Evolutionary conservation across 768 basidiomycete species (phyloP), one percentile per base, ranked within the genome.

Genomic region (Chalciporus pseudorubinellus): DNA sequence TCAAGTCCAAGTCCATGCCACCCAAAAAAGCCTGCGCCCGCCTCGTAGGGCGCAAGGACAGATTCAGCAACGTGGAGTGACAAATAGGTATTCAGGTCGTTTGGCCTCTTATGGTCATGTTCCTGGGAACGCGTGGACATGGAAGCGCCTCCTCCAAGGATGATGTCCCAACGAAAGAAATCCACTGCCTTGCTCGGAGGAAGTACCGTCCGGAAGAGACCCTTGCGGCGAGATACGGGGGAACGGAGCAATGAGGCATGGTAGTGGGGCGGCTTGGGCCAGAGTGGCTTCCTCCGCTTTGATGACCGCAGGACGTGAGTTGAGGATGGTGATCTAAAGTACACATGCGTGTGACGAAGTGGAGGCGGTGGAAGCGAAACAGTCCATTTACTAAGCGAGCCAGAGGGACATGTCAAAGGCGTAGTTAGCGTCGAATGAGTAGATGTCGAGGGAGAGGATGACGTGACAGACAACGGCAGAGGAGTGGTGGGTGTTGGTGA

Each of bases 181-280:
- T 66, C 65, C 36, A 62, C 50, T 6, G 59, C 63, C 28, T 56
- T 45, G 12, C 19, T 41, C 13, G 63, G 55, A 3, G 55, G 43
- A 11, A 65, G 56, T 0, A 63, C 44, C 18, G 56, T 54, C 13
- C 65, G 46, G 26, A 67, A 67, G 39, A 57, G 59, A 16, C 65
- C 65, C 14, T 59, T 67, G 22, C 65, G 58, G 18, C 45, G 58
- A 8, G 65, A 60, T 0, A 67, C 39, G 34, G 65, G 59, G 0
- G 63, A 57, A 10, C 65, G 65, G 42, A 66, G 65, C 11, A 66
- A 16, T 9, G 65, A 53, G 28, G 65, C 56, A 4, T 66, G 65
- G 36, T 66, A 65, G 28, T 67, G 59, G 19, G 65, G 65, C 11
- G 60, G 65, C 6, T 65, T 67, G 39, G 64, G 42, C 61, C 56